Base-by-base conservation (phyloP, 1,139 yeast species). In the Lodderomyces pseudojiufengensis region DNA sequence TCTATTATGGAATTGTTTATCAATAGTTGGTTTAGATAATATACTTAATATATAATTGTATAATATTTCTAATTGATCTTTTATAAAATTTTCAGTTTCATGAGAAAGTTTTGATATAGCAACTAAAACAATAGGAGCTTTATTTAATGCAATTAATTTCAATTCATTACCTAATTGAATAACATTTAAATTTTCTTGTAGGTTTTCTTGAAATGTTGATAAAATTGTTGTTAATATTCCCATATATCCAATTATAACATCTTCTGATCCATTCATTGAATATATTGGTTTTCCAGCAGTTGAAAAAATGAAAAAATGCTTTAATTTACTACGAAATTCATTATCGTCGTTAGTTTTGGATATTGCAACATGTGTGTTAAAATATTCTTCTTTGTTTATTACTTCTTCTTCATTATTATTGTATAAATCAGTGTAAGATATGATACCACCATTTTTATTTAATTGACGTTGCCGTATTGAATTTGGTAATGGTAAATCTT, bases 221-320 rank as follows among this genome's bases (percentile, higher is more conserved):
- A 80, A 70, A 16, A 82, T 74, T 0, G 90, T 80, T 37, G 84
- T 84, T 5, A 82, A 65, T 2, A 82, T 63, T 1, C 92, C 94
- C 65, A 85, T 78, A 51, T 84, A 84, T 1, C 92, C 86, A 32
- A 84, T 65, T 1, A 84, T 67, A 18, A 80, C 61, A 33, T 78
- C 81, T 42, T 87, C 95, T 0, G 78, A 63, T 3, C 95, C 96
- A 52, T 81, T 73, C 68, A 84, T 68, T 1, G 95, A 77, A 57
- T 83, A 92, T 6, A 92, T 84, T 1, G 96, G 97, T 55, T 92
- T 92, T 0, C 98, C 98, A 0, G 97, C 95, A 2, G 81, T 64
- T 0, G 96, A 87, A n/a, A 92, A 65, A 5, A 92, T 78, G 45
- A 88, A 79, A 49, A 84, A 87, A 38, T 84, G 94, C 55, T 84